Percentiles rank a stretch among this genome's conserved stretches.
These are phyloP conservation scores for Apiospora pterosperma DNA, from an alignment of 2,329 filamentous ascomycete genomes.

Conservation along the genomic window DNA sequence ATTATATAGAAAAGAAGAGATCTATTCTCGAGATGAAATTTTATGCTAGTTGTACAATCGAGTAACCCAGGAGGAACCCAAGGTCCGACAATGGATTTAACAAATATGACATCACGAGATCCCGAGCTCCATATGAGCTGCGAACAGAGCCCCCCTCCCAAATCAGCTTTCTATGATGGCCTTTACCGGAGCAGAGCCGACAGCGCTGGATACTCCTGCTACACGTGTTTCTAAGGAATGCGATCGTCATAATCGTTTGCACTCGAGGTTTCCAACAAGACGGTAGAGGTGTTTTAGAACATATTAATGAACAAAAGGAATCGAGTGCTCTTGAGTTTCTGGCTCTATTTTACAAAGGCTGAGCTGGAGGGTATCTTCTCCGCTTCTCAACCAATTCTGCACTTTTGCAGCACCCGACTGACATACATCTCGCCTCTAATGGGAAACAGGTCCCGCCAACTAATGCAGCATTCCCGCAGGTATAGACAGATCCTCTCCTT, in stretches of 20 bases:
- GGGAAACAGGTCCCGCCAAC: slow-evolving; percentile 40
- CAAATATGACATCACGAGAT: slow-evolving; percentile 10
- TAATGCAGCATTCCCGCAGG: slow-evolving; percentile 24
- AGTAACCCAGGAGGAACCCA: too few species aligned
- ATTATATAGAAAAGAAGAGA: background rate
- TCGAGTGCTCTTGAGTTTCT: slow-evolving; percentile 60
- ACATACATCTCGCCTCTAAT: slow-evolving; percentile 42
- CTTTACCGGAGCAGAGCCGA: background rate
- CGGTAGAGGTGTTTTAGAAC: background rate
- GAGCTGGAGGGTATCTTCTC: slow-evolving; percentile 43
- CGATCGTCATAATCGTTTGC: background rate
- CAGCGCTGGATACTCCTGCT: background rate
- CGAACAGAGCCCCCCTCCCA: background rate
- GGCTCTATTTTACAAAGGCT: slow-evolving; percentile 62
- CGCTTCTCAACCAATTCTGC: slow-evolving; percentile 41
- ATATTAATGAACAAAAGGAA: slow-evolving; percentile 51
- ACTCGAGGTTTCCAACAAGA: background rate
- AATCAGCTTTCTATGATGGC: too few species aligned
- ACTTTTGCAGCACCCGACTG: slow-evolving; percentile 43
- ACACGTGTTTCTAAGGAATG: background rate
- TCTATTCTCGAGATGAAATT: background rate
- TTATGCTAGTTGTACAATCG: background rate
- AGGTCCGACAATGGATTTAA: background rate
- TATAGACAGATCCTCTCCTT: slow-evolving; percentile 45
- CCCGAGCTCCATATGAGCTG: slow-evolving; percentile 7